Evolutionary conservation across 2,329 filamentous ascomycete genomes (phyloP).

Genomic region (Fulvia fulva): DNA sequence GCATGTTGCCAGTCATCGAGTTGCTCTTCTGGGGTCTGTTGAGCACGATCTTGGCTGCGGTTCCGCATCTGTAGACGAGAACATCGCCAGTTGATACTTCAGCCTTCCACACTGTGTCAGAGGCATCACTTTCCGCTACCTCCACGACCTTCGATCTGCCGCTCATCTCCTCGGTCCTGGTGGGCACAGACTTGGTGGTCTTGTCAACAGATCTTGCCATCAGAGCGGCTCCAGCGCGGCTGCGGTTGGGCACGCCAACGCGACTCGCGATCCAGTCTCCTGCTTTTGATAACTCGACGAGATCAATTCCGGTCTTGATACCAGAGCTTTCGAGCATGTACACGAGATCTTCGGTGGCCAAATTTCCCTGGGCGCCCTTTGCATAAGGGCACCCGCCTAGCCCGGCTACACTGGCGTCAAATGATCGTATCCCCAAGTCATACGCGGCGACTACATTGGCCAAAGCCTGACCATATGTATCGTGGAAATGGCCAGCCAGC

Average conservation of each 20-base stretch:
- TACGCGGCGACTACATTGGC: slow-evolving; percentile 27
- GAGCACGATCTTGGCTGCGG: slow-evolving; percentile 16
- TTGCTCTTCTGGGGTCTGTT: slow-evolving; percentile 20
- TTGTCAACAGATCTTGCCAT: slow-evolving; percentile 8
- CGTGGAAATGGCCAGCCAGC: slow-evolving; percentile 31
- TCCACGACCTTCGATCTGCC: not conserved
- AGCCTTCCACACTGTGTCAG: not conserved
- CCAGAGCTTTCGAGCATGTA: slow-evolving; percentile 27
- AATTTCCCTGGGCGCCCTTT: slow-evolving; percentile 28
- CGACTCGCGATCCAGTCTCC: slow-evolving; percentile 28
- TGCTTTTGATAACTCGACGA: slow-evolving; percentile 19
- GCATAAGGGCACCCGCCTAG: slow-evolving; percentile 32
- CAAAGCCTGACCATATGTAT: slow-evolving; percentile 31
- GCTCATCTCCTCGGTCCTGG: not conserved
- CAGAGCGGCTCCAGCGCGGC: slow-evolving; percentile 25
- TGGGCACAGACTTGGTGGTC: not conserved
- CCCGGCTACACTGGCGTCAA: slow-evolving; percentile 29
- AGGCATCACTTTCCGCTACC: not conserved
- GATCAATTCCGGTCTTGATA: slow-evolving; percentile 26
- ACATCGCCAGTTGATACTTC: slow-evolving; percentile 1
- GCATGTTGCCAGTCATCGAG: slow-evolving; percentile 18
- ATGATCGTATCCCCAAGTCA: slow-evolving; percentile 24
- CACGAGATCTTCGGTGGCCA: slow-evolving; percentile 29
- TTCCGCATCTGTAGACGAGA: slow-evolving; percentile 9
- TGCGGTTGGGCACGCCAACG: slow-evolving; percentile 21